These are phyloP conservation scores for Phytophthora pseudosyringae DNA, from an alignment of 352 stramenopile genomes.

Conservation along the genomic window DNA sequence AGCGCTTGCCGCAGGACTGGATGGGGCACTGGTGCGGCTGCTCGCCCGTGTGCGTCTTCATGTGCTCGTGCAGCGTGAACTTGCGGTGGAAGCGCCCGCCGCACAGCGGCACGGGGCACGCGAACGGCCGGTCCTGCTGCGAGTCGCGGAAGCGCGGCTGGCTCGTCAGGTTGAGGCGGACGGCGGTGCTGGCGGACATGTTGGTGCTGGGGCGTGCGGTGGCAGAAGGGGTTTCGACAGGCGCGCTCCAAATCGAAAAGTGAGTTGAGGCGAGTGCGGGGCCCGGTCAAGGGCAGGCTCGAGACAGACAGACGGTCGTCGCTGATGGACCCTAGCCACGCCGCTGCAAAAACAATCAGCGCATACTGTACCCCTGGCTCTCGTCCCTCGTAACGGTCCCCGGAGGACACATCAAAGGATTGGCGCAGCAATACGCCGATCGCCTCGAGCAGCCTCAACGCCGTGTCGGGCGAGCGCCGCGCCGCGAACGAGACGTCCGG, in stretches of 20 bases:
- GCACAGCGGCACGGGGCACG: slow-evolving; percentile 41
- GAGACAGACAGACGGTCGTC: background rate
- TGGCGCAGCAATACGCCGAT: slow-evolving; percentile 29
- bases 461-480: slow-evolving; percentile 2
- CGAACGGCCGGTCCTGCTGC: slow-evolving; percentile 41
- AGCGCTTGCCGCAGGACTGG: slow-evolving; percentile 58
- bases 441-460: background rate
- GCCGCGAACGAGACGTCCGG: slow-evolving; percentile 15
- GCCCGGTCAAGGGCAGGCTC: slow-evolving; percentile 6
- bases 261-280: slow-evolving; percentile 27
- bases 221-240: slow-evolving; percentile 21
- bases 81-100: slow-evolving; percentile 65
- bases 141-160: slow-evolving; percentile 30
- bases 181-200: slow-evolving; percentile 26
- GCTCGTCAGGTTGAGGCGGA: slow-evolving; percentile 15
- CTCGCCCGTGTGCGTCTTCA: slow-evolving; percentile 83
- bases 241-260: slow-evolving; percentile 41
- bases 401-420: slow-evolving; percentile 40
- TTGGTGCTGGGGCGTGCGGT: background rate
- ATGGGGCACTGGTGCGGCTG: slow-evolving; percentile 66
- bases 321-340: slow-evolving; percentile 3
- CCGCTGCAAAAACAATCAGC: slow-evolving; percentile 2
- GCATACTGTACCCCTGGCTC: slow-evolving; percentile 3
- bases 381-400: background rate
- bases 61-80: slow-evolving; percentile 75